phyloP scores from a whole-genome alignment of 2,329 filamentous ascomycete genomes.

The Knoxdaviesia capensis region DNA sequence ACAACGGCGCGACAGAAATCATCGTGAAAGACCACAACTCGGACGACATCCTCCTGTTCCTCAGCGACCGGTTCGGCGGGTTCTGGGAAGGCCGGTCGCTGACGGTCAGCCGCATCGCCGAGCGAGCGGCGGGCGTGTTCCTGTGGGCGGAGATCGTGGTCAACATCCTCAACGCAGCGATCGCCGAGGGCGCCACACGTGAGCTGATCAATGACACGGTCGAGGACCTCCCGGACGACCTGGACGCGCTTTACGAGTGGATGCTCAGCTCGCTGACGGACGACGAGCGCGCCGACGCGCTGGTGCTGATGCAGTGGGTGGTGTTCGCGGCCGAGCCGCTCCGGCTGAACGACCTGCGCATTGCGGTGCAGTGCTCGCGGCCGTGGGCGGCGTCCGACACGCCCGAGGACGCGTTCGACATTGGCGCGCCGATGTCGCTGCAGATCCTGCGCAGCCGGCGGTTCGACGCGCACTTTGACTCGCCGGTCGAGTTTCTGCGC shows the following conservation, averaged over 20 bases:
- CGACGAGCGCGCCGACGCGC: constrained; percentile 10
- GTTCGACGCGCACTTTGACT: constrained; percentile 9
- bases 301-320: constrained; percentile 15
- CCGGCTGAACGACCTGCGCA: constrained; percentile 12
- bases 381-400: constrained; percentile 4
- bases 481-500: constrained; percentile 11
- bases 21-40: constrained; percentile 12
- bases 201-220: constrained; percentile 14
- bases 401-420: constrained; percentile 8
- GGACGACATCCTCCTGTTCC: constrained; percentile 13
- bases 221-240: constrained; percentile 11
- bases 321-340: constrained; percentile 13
- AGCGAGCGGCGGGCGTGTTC: constrained; percentile 12
- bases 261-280: constrained; percentile 12
- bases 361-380: constrained; percentile 12
- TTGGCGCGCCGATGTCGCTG: constrained; percentile 9
- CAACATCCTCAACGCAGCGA: constrained; percentile 15
- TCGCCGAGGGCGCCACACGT: constrained; percentile 13
- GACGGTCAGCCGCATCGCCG: constrained; percentile 10
- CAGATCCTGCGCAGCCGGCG: constrained; percentile 8
- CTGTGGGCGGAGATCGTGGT: constrained; percentile 16
- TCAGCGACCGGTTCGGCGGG: constrained; percentile 12
- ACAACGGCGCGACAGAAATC: constrained; percentile 9
- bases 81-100: constrained; percentile 13
- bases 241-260: constrained; percentile 15